Base-by-base conservation (phyloP, 441 rosid genomes). In the California macrophylla region DNA sequence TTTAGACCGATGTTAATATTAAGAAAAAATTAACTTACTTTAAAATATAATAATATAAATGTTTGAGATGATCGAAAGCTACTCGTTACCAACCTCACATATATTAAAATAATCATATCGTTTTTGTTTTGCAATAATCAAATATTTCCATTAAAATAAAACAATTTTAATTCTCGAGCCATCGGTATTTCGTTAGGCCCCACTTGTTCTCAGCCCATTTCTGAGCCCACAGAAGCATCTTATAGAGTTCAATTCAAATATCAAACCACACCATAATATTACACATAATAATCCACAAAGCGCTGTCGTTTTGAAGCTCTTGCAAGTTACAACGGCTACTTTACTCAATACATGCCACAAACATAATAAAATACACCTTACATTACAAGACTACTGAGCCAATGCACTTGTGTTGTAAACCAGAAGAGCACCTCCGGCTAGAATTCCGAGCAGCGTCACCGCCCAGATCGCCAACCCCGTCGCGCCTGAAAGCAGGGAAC, bases 401-500 rank as follows among this genome's bases (percentile, higher is more conserved):
- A 91, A 86, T 62, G 97, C 96, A 80, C 97, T 94, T 58, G 97
- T 91, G 83, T 71, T 91, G 94, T 91, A 91, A 29, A 91, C 98
- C 42, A 91, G 96, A 75, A 88, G 96, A n/a, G 91, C 97, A 25
- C 98, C 97, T 66, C 96, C 96, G 1, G 87, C 94, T 0, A 92
- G 99, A 34, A 94, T 36, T 0, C 94, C 97, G 21, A 78, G 71
- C 1, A 94, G 82, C 26, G 99, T 89, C 6, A 83, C 91, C 0
- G 97, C 99, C 97, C 99, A 94, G 47, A 94, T 94, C 10, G 88
- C 86, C 82, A 94, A 83, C 0, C 99, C 97, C 20, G 94, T 90
- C 0, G 71, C 0, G 1, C 95, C 95, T 87, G 85, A 47, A 45
- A 23, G 7, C 6, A 6, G 23, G 5, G 16, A 18, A 2, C 24